These are phyloP conservation scores for Sordariomycetes sp. DNA, from an alignment of 2,329 filamentous ascomycete species.

Conservation along the genomic window DNA sequence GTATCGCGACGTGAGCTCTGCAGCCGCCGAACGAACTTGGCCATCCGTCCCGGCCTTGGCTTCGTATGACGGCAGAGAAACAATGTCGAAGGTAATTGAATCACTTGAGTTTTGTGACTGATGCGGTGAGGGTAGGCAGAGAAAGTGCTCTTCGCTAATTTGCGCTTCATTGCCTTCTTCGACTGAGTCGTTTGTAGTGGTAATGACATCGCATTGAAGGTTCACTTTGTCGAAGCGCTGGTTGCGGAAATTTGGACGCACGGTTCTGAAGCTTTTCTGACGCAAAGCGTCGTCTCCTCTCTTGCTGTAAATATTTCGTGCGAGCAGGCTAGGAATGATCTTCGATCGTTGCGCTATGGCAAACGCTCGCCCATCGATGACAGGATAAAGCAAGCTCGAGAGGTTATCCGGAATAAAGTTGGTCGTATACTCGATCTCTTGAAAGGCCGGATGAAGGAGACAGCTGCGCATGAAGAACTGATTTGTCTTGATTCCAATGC, in stretches of 20 bases:
- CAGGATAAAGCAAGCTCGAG: too few species aligned
- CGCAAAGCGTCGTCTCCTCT: not conserved
- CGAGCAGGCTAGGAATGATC: constrained; percentile 1
- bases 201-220: constrained; percentile 2
- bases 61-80: too few species aligned
- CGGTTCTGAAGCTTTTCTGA: not conserved
- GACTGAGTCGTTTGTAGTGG: not conserved
- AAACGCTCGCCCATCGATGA: too few species aligned
- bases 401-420: too few species aligned
- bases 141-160: not conserved
- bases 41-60: too few species aligned
- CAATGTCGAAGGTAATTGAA: too few species aligned
- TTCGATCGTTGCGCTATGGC: not conserved
- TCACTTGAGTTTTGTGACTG: not conserved
- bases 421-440: too few species aligned
- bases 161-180: not conserved
- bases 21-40: too few species aligned
- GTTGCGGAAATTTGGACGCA: constrained; percentile 3
- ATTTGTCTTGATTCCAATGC: constrained; percentile 46
- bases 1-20: too few species aligned
- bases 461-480: constrained; percentile 62
- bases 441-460: constrained; percentile 55
- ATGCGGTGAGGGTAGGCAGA: too few species aligned
- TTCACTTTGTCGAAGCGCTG: constrained; percentile 3
- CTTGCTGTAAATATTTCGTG: not conserved